phyloP scores from a whole-genome alignment of 257 asterid species.

The Paulownia fortunei region DNA sequence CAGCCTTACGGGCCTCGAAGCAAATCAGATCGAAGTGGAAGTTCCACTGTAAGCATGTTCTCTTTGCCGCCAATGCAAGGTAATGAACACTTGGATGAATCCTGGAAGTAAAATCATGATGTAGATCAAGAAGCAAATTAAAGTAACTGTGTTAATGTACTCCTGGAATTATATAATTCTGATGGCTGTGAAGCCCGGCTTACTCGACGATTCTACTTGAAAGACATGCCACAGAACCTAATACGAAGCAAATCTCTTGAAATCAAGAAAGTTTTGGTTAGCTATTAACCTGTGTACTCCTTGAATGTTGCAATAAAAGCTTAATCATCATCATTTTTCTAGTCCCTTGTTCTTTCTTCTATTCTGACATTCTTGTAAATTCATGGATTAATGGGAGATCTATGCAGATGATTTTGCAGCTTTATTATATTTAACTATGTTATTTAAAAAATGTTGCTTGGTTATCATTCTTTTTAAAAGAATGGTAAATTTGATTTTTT shows the following conservation, averaged over 20 bases:
- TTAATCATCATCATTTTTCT: neutral
- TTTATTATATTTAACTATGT: neutral
- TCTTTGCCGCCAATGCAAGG: conserved; percentile 49
- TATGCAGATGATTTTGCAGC: neutral
- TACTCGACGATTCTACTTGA: too few species aligned
- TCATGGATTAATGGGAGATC: neutral
- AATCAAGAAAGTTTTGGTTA: neutral
- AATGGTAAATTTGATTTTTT: too few species aligned
- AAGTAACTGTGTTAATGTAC: neutral
- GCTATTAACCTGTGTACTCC: neutral
- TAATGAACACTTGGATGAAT: conserved; percentile 33
- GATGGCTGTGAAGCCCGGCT: neutral
- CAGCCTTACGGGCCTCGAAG: conserved; percentile 47
- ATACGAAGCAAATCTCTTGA: too few species aligned
- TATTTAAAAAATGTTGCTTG: neutral
- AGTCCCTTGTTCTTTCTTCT: neutral
- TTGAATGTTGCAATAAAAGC: neutral
- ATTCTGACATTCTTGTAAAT: neutral
- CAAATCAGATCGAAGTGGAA: conserved; percentile 47
- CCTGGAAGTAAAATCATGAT: conserved; percentile 30
- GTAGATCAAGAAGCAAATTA: conserved; percentile 41
- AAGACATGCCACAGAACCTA: too few species aligned
- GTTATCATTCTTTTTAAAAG: too few species aligned
- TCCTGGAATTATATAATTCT: too few species aligned
- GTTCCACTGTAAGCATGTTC: conserved; percentile 49